Base-by-base conservation (phyloP, 164 flowering plant species). In the Dillenia suffruticosa region DNA sequence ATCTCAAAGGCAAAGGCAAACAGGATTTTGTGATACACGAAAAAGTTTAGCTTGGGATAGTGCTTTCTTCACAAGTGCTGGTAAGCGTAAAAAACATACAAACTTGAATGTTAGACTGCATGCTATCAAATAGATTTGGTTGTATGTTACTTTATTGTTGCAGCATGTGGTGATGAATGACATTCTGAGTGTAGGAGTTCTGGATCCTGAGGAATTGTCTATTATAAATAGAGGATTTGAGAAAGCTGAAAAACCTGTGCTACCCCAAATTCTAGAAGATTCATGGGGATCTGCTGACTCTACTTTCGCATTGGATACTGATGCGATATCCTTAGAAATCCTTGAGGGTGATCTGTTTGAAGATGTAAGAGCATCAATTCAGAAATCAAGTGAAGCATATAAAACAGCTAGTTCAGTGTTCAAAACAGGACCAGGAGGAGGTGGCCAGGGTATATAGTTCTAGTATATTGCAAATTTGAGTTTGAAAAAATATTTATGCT, bases 41-140 rank as follows among this genome's bases (percentile, higher is more conserved):
- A 86, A 91, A 69, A 94, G 99, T 80, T 80, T 94, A 64, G 99
- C 97, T 8, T 94, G 99, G 99, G 96, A 94, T 66, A 86, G 75
- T 64, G 99, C 97, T 3, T 94, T 94, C 73, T 94, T 91, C 68
- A 89, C 91, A n/a, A 82, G 76, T 78, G 93, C 77, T 65, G 92
- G 97, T 84, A 66, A 64, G 74, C 58, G 44, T 66, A 58, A 60
- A 58, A 7, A 32, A 32, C 22, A 46, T 46, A 13, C 9, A 56
- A 44, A 46, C 22, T 11, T 3, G 46, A 45, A 26, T 0, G 0
- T 58, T 22, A 14, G 40, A 32, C 40, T 32, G 40, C 40, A 32
- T 4, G 40, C 7, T 32, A 32, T 32, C 40, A 32, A 32, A 32
- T 32, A 5, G 40, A 32, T 32, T 32, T 32, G 40, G 7, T 32